Evolutionary conservation across 2,329 filamentous ascomycete species (phyloP).

Genomic region (Exserohilum rostratum): DNA sequence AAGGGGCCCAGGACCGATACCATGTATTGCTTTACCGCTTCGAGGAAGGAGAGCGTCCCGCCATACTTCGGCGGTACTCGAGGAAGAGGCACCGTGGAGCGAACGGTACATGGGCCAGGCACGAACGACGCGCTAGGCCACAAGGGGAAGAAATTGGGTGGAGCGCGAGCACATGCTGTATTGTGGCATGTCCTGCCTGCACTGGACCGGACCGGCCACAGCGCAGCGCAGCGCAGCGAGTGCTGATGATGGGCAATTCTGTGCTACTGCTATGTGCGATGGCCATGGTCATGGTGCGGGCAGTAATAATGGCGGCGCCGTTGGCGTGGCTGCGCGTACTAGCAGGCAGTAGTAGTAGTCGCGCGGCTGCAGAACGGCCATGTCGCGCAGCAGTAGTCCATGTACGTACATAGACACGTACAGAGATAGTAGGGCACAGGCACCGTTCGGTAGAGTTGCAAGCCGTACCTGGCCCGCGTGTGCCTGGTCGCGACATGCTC

Average conservation of each 20-base stretch:
- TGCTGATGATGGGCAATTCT: too few species aligned
- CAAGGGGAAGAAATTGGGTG: background rate
- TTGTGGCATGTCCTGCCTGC: too few species aligned
- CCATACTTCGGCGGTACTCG: constrained; percentile 1
- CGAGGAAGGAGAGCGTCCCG: constrained; percentile 12
- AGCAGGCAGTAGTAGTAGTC: too few species aligned
- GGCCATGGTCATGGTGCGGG: too few species aligned
- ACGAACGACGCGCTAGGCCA: constrained; percentile 1
- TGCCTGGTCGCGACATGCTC: background rate
- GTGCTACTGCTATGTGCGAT: too few species aligned
- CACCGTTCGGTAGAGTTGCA: constrained; percentile 4
- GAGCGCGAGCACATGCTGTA: too few species aligned
- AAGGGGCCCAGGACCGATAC: constrained; percentile 13
- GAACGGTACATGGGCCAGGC: constrained; percentile 9
- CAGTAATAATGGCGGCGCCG: too few species aligned
- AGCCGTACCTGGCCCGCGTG: background rate
- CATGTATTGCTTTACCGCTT: constrained; percentile 11
- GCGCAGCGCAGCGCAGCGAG: too few species aligned
- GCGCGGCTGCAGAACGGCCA: too few species aligned
- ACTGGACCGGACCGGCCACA: too few species aligned
- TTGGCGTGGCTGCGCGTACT: too few species aligned
- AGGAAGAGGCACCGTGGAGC: background rate
- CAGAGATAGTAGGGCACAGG: background rate
- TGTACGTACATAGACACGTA: too few species aligned
- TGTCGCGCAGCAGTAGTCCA: background rate